phyloP scores from a whole-genome alignment of 768 basidiomycete genomes.

The Artomyces pyxidatus region DNA sequence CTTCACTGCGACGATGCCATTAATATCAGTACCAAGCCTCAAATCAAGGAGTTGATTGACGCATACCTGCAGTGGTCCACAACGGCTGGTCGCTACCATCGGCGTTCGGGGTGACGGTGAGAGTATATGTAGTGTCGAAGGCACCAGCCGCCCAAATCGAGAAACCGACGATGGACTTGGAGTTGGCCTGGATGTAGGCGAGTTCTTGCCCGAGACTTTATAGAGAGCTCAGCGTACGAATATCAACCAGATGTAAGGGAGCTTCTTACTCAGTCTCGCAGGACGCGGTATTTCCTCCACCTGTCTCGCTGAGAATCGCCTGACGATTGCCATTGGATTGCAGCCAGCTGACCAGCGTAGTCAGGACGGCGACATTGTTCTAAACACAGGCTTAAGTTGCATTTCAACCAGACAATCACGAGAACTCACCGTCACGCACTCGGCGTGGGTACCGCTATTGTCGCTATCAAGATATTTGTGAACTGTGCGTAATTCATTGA shows the following conservation, averaged over 20 bases:
- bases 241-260: background rate
- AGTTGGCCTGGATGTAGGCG: conserved; percentile 36
- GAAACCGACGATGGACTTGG: conserved; percentile 40
- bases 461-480: conserved; percentile 41
- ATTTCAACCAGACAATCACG: conserved; percentile 13
- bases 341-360: conserved; percentile 35
- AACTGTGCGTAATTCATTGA: conserved; percentile 14
- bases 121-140: conserved; percentile 42
- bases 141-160: conserved; percentile 45
- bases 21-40: too few relatives aligned
- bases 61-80: conserved; percentile 32
- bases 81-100: conserved; percentile 40
- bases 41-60: too few relatives aligned
- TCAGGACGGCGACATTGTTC: conserved; percentile 38
- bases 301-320: conserved; percentile 36
- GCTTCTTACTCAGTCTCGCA: conserved; percentile 26
- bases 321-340: conserved; percentile 34
- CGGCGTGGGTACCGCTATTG: conserved; percentile 34
- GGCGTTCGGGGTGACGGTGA: conserved; percentile 39
- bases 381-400: conserved; percentile 15
- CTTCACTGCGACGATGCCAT: conserved; percentile 17
- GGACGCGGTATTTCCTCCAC: conserved; percentile 33
- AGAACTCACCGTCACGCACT: conserved; percentile 31
- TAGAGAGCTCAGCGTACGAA: background rate
- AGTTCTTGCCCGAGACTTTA: conserved; percentile 34